Conservation (phyloP, 805 yeast species). For the Ogataea paraovalis region DNA sequence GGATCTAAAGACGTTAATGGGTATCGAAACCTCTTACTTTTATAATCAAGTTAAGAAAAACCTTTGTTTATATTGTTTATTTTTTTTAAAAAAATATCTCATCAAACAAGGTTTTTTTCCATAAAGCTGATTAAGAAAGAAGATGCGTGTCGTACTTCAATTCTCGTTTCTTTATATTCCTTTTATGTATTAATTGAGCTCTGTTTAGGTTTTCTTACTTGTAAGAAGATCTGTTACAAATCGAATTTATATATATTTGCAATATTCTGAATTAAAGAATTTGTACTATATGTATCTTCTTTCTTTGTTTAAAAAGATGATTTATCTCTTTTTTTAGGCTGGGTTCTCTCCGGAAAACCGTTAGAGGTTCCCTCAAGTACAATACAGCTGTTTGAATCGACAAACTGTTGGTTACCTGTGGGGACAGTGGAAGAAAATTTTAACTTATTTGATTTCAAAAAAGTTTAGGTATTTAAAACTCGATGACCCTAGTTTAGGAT, state of each 20-base stretch:
- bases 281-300: conserved; percentile 10
- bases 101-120: neutral
- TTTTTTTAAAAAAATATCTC: conserved; percentile 5
- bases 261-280: conserved; percentile 11
- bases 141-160: conserved; percentile 15
- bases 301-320: conserved; percentile 10
- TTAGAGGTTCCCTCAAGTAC: neutral
- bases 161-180: conserved; percentile 21
- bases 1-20: conserved; percentile 27
- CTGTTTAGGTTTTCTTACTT: conserved; percentile 8
- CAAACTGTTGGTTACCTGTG: neutral
- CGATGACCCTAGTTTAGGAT: conserved; percentile 24
- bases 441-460: neutral
- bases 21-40: too few species aligned
- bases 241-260: conserved; percentile 5
- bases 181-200: conserved; percentile 9
- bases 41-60: conserved; percentile 13
- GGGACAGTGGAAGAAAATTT: neutral
- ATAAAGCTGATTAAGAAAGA: conserved; percentile 4
- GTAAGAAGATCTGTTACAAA: neutral
- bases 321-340: conserved; percentile 10
- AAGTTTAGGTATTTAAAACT: conserved; percentile 12
- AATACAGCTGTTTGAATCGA: neutral
- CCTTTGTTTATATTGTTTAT: conserved; percentile 10
- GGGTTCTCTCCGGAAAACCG: conserved; percentile 6